A percentile compares a stretch with the other conserved stretches of the same genome.
These are phyloP conservation scores for Coemansia interrupta DNA, from an alignment of 192 early-diverging fungal species.

Conservation along the genomic window DNA sequence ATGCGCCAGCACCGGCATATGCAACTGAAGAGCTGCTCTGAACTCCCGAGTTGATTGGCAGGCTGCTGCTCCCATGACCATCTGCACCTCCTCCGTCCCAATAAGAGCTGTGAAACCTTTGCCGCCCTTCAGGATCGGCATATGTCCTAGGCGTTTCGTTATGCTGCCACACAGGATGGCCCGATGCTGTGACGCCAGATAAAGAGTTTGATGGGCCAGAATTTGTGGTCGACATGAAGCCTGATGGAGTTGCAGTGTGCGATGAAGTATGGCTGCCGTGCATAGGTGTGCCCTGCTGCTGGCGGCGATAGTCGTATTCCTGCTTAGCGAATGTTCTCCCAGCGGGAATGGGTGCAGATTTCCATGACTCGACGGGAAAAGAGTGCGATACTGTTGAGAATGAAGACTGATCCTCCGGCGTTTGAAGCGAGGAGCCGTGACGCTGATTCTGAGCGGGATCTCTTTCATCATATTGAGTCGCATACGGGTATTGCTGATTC, in stretches of 20 bases:
- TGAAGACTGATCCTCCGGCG: too few species aligned
- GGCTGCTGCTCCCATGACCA: too few species aligned
- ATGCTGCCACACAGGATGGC: conserved; percentile 45
- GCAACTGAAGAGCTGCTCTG: too few species aligned
- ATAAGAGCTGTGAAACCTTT: background rate
- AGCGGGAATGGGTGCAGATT: background rate
- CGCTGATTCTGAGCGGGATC: background rate
- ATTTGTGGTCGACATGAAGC: background rate
- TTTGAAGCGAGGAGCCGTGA: background rate
- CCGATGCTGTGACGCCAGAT: background rate
- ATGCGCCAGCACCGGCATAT: too few species aligned
- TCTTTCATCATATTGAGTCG: too few species aligned
- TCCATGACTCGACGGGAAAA: conserved; percentile 4
- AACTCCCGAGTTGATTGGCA: too few species aligned
- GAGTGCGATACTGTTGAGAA: conserved; percentile 3
- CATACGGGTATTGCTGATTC: too few species aligned
- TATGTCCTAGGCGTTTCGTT: conserved; percentile 30
- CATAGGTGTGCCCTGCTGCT: background rate
- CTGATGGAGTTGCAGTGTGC: background rate
- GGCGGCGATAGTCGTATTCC: background rate
- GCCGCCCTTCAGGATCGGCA: background rate
- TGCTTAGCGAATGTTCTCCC: conserved; percentile 1
- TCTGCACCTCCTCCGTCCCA: background rate
- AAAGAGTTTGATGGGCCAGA: conserved; percentile 1
- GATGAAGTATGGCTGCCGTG: background rate